Evolutionary conservation across 2,329 filamentous ascomycete genomes (phyloP), one percentile per base, ranked within the genome.

Genomic region (Aspergillus latus): DNA sequence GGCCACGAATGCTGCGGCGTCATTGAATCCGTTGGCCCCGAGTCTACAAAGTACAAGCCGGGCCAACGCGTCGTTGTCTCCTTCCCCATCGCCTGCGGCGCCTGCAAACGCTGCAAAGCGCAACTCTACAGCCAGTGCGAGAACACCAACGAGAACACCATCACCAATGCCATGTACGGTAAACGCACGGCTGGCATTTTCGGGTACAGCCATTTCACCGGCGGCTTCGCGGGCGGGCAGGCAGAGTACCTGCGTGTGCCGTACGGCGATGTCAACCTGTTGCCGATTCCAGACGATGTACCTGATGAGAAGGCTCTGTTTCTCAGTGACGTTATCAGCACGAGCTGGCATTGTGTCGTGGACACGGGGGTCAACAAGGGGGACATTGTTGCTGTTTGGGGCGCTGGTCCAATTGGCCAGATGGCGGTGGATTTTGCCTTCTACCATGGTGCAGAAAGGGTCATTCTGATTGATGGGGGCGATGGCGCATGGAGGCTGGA

Each of bases 191-290:
- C 46, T 69, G 72, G 85, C 15, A 86, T 89, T 61, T 88, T 89
- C 65, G 87, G 87, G 1, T 89, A 89, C 67, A 86, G 84, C 2
- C 87, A 78, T 54, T 90, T 96, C 68, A 92, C 89, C 0, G 91
- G 90, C 5, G 92, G 92, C 0, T 96, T 93, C 68, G 90, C 90
- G 0, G 90, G 92, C 48, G 91, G 91, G 0, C 92, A 96, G 73
- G 88, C 90, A 3, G 92, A 96, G 74, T 96, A 91, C 66, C 87
- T 92, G 0, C 84, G 91, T 6, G 90, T 95, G 6, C 90, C 92
- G 0, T 83, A 86, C 30, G 91, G 85, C 29, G 88, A 94, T 64
- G 86, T 90, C 58, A 96, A 96, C 68, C 78, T 96, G 21, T 80
- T 96, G 10, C 85, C 87, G 65, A 84, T 96, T 5, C 91, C 92